phyloP scores from a whole-genome alignment of 208 protist species.

The Borovskyia barvae region DNA sequence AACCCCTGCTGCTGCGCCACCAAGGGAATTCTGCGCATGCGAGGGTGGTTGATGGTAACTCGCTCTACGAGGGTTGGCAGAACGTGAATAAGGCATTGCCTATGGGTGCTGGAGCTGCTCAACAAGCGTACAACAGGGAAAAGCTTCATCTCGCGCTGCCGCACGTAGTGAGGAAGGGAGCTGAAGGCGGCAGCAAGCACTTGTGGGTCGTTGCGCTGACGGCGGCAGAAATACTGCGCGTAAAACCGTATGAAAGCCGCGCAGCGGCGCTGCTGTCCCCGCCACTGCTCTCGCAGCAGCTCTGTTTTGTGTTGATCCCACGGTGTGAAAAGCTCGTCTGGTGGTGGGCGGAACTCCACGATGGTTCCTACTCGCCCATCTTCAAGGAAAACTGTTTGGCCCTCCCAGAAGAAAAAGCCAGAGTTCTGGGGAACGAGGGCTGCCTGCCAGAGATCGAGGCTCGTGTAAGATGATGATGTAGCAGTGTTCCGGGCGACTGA shows the following conservation, averaged over 20 bases:
- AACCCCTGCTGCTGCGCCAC: slow-evolving; percentile 24
- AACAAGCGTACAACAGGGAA: slow-evolving; percentile 39
- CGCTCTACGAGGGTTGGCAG: slow-evolving; percentile 11
- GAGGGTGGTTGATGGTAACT: slow-evolving; percentile 28
- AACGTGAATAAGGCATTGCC: slow-evolving; percentile 15
- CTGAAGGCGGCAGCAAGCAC: slow-evolving; percentile 15
- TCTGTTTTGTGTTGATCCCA: slow-evolving; percentile 8
- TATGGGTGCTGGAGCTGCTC: not conserved
- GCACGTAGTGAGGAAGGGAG: slow-evolving; percentile 25
- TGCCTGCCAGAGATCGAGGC: slow-evolving; percentile 41
- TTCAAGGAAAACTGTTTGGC: slow-evolving; percentile 23
- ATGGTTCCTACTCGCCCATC: slow-evolving; percentile 28
- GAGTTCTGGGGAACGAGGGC: slow-evolving; percentile 13
- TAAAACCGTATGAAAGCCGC: slow-evolving; percentile 21
- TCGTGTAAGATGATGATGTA: slow-evolving; percentile 8
- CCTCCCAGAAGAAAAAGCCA: slow-evolving; percentile 30
- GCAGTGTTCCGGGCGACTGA: too few species aligned
- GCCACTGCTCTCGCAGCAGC: slow-evolving; percentile 11
- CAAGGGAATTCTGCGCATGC: slow-evolving; percentile 24
- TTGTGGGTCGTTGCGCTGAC: not conserved
- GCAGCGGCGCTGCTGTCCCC: slow-evolving; percentile 6
- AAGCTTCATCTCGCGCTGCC: slow-evolving; percentile 9
- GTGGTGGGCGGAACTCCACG: slow-evolving; percentile 32
- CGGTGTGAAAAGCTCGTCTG: slow-evolving; percentile 16
- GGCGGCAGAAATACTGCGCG: slow-evolving; percentile 1